Percentiles rank a stretch among this genome's conserved stretches.
Conservation (phyloP, 768 basidiomycete species). For the Sutorius australiensis region DNA sequence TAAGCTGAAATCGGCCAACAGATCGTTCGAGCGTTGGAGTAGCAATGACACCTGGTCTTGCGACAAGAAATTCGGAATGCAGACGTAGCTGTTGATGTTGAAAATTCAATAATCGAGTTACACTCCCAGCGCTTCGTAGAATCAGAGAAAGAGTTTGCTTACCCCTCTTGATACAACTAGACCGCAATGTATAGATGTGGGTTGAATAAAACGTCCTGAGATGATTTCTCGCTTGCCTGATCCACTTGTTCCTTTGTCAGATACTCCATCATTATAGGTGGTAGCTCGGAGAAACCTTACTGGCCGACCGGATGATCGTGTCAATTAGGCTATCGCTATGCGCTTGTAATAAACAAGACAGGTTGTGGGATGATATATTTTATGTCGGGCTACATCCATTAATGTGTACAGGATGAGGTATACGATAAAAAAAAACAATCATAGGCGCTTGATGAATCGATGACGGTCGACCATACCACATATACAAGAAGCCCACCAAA, state of each 20-base stretch:
- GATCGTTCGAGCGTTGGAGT: slow-evolving; percentile 62
- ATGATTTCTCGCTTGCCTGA: slow-evolving; percentile 38
- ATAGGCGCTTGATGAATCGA: not conserved
- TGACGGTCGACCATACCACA: slow-evolving; percentile 2
- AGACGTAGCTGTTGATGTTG: slow-evolving; percentile 57
- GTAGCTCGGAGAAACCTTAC: not conserved
- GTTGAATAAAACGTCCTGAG: not conserved
- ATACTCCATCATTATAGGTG: slow-evolving; percentile 33
- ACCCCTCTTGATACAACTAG: slow-evolving; percentile 63
- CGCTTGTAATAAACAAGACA: not conserved
- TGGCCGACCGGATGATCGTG: too few relatives aligned
- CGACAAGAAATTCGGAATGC: slow-evolving; percentile 70
- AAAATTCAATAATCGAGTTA: not conserved
- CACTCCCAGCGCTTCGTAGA: not conserved
- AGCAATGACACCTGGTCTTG: slow-evolving; percentile 57
- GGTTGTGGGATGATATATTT: not conserved
- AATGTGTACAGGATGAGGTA: not conserved
- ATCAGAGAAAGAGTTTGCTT: slow-evolving; percentile 15
- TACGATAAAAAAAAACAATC: slow-evolving; percentile 14
- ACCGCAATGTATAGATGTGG: not conserved
- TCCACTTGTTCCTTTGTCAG: slow-evolving; percentile 56
- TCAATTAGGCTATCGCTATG: too few relatives aligned
- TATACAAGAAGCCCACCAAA: slow-evolving; percentile 4
- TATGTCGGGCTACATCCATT: slow-evolving; percentile 5
- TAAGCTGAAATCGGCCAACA: slow-evolving; percentile 75